A percentile compares a stretch with the other conserved stretches of the same genome.
Evolutionary conservation across 495 filamentous ascomycete species (phyloP).

Genomic region (Aspergillus funiculosus): DNA sequence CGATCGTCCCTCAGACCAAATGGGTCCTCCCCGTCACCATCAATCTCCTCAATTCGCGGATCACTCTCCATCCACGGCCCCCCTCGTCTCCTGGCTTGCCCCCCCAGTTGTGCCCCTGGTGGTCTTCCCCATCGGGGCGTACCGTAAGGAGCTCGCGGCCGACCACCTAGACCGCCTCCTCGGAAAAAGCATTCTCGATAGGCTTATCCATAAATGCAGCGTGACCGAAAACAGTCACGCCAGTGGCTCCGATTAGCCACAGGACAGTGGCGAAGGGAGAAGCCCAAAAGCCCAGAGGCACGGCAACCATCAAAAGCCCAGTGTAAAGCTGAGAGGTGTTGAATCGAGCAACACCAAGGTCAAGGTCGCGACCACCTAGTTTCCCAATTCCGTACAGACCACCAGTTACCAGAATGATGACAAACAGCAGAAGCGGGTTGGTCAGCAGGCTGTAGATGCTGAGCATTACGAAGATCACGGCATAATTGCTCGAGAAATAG

Average conservation of each 20-base stretch:
- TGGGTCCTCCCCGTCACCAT: constrained; percentile 59
- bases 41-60: constrained; percentile 63
- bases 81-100: constrained; percentile 53
- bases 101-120: constrained; percentile 72
- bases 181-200: constrained; percentile 99
- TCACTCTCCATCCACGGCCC: constrained; percentile 49
- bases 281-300: constrained; percentile 77
- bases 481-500: constrained; percentile 98
- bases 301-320: constrained; percentile 66
- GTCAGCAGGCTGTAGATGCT: constrained; percentile 91
- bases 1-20: constrained; percentile 43
- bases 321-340: constrained; percentile 97
- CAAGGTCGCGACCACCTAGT: constrained; percentile 79
- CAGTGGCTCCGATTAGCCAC: constrained; percentile 93
- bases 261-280: constrained; percentile 75
- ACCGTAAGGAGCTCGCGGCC: constrained; percentile 97
- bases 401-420: constrained; percentile 76
- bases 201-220: constrained; percentile 96
- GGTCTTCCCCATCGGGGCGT: constrained; percentile 98
- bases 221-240: constrained; percentile 88
- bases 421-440: constrained; percentile 77
- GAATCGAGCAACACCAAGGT: constrained; percentile 71
- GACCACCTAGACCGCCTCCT: constrained; percentile 99
- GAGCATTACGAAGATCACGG: constrained; percentile 85
- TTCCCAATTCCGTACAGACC: constrained; percentile 88